Base-by-base conservation (phyloP, 192 early-diverging fungal genomes). In the Gonapodya sp. region DNA sequence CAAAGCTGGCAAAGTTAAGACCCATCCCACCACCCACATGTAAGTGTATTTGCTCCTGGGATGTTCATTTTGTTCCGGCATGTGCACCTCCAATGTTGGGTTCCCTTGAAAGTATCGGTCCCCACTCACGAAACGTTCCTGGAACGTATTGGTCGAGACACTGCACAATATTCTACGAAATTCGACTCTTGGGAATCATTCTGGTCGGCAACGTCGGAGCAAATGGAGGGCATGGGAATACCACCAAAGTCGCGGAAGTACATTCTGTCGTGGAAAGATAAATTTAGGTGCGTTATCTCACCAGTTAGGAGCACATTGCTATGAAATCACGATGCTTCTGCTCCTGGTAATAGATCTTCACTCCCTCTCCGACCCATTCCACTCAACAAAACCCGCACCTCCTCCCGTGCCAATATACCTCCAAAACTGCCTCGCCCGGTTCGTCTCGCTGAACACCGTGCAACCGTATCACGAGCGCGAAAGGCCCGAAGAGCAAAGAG, bases 191-290 rank as follows among this genome's bases (percentile, higher is more conserved):
- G 75, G 75, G 75, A 77, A 14, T 2, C 30, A 33, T 34, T 77
- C 31, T 77, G 18, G 30, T 16, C 75, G 30, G 75, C 75, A 16
- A 16, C 75, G 75, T 32, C 30, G 30, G 30, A 8, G 31, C 30
- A 77, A 77, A 77, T 77, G 75, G 75, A 77, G 34, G 30, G 31
- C 8, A 18, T 77, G 75, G 75, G 75, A 33, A 77, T 77, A 14
- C 75, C 75, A 8, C 30, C 34, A 18, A 77, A 77, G 34, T 18
- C 75, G 2, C 75, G 75, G 34, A 77, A 77, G 75, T 77, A 77
- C 75, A 77, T 77, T 34, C 18, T 77, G 2, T 77, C 75, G 75
- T 77, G 75, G 75, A 77, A 34, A 34, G 75, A 77, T 32, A 18
- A 77, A 2, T 77, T 32, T 31, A 18, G 75, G 75, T 77, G 75